Base-by-base conservation (phyloP, 257 asterid species). In the Solanum neorickii region DNA sequence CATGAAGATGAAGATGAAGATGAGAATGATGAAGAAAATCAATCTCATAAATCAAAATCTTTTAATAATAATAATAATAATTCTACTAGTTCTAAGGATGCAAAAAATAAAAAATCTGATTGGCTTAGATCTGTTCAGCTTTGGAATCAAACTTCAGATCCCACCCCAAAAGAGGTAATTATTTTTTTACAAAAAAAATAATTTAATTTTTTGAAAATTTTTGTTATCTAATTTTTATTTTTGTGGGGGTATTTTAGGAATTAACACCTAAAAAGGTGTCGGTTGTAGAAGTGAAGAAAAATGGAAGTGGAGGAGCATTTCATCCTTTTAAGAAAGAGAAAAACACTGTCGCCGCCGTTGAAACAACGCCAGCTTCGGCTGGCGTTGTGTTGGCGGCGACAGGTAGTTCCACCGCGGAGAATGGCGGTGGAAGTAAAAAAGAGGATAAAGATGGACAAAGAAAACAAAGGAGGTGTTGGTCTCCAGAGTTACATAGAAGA, bases 121-220 rank as follows among this genome's bases (percentile, higher is more conserved):
- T 95, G 98, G 98, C 96, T 94, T 87, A 91, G 94, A 90, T 93
- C 98, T 90, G 98, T 88, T 83, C 98, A 95, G 92, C 95, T 95
- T 3, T 95, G 98, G 96, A 95, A 91, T 84, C 95, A 92, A 88
- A 84, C 93, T 75, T 89, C 96, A 93, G 96, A 94, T 93, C 98
- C 94, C 90, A 86, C 91, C 11, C 49, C 91, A 12, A 90, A 85
- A 84, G 90, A 91, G 94, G 98, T 95, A 46, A 86, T 29, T 76
- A 41, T 23, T n/a, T n/a, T 37, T 41, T 23, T 37, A 37, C 39
- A 37, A 10, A 3, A 9, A 33, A 33, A 3, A 16, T 9, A 6
- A 12, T 78, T 41, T 12, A 49, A 6, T 25, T 44, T n/a, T 78
- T 89, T 82, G 35, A 33, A 33, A 33, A 3, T 74, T 66, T 85